phyloP scores from a whole-genome alignment of 495 filamentous ascomycete species.

The Neurospora hispaniola region DNA sequence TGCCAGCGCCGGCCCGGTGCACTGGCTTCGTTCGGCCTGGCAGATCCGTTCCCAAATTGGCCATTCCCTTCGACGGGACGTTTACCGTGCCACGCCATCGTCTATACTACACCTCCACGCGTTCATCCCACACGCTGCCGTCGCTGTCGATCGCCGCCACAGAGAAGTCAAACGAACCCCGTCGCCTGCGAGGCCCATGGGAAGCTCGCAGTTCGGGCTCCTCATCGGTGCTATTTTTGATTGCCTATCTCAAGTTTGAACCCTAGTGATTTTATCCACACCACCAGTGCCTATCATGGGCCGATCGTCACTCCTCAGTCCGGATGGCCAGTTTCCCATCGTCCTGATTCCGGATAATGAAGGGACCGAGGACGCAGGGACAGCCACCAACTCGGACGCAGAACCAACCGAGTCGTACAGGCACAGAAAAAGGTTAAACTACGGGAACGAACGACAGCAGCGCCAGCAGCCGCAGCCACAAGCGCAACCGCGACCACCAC shows the following conservation, averaged over 20 bases:
- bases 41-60: background rate
- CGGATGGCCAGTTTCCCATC: constrained; percentile 17
- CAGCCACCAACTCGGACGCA: constrained; percentile 3
- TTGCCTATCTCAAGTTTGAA: background rate
- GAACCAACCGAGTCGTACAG: constrained; percentile 6
- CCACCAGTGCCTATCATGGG: background rate
- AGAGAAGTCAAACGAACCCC: background rate
- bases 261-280: background rate
- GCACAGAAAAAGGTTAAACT: background rate
- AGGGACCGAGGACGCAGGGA: background rate
- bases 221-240: background rate
- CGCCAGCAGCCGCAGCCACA: background rate
- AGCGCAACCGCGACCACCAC: constrained; percentile 8
- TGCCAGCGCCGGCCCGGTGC: background rate
- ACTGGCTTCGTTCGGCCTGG: background rate
- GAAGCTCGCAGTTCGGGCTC: background rate
- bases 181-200: background rate
- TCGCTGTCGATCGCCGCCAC: background rate
- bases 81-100: background rate
- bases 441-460: background rate
- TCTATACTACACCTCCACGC: background rate
- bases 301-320: background rate
- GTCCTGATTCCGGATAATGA: constrained; percentile 11
- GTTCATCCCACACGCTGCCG: background rate
- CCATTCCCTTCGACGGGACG: background rate